Evolutionary conservation across 2,329 filamentous ascomycete species (phyloP).

Genomic region (Apiospora koreana): DNA sequence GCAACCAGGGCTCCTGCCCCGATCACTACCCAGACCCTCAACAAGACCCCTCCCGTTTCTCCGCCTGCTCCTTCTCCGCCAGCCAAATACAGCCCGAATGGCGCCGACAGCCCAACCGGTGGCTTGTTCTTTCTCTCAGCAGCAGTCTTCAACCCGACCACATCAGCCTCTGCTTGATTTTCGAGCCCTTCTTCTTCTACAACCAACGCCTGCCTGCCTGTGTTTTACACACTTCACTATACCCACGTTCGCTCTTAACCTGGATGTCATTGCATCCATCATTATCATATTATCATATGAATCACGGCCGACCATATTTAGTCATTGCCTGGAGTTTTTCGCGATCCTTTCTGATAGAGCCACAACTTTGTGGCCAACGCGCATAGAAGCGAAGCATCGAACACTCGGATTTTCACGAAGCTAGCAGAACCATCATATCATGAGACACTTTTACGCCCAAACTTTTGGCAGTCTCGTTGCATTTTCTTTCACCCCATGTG

Average conservation of each 20-base stretch:
- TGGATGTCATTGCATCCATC: slow-evolving; percentile 1
- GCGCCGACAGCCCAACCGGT: slow-evolving; percentile 24
- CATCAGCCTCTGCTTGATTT: neutral
- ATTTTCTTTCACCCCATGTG: neutral
- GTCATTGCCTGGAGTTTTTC: slow-evolving; percentile 12
- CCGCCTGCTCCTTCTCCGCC: slow-evolving; percentile 38
- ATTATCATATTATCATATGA: slow-evolving; percentile 3
- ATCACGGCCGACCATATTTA: slow-evolving; percentile 8
- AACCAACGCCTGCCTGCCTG: neutral
- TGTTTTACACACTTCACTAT: too few species aligned
- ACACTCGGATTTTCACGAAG: slow-evolving; percentile 2
- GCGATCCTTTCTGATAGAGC: slow-evolving; percentile 4
- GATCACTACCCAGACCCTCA: slow-evolving; percentile 16
- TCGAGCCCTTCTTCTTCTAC: neutral
- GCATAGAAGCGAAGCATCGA: slow-evolving; percentile 6
- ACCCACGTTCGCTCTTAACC: neutral
- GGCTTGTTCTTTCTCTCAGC: slow-evolving; percentile 48
- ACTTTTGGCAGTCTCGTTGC: slow-evolving; percentile 1
- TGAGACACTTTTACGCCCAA: neutral
- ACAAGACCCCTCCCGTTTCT: slow-evolving; percentile 22
- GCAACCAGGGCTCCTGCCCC: neutral
- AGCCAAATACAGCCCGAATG: slow-evolving; percentile 30
- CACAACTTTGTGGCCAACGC: neutral
- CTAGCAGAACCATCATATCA: neutral
- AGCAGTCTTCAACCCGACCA: slow-evolving; percentile 49